Base-by-base conservation (phyloP, 768 basidiomycete species). In the Psilocybe subaeruginosa region DNA sequence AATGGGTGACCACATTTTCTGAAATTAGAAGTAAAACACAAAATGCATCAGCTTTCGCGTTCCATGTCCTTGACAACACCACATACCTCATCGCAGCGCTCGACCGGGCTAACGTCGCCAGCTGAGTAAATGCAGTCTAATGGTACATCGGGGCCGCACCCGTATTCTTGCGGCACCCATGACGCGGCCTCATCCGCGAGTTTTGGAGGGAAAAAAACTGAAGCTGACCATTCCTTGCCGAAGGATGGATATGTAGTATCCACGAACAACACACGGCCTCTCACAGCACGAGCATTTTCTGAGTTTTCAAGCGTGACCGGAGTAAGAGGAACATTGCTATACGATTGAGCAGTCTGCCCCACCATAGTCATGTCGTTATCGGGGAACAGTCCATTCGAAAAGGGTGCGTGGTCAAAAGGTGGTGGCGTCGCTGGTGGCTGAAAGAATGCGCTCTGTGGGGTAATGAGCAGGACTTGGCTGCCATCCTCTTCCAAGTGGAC, bases 11-110 rank as follows among this genome's bases (percentile, higher is more conserved):
- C 63, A 64, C 52, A 61, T 45, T 35, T 54, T 64, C 63, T 64
- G 46, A 33, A 55, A 37, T 23, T 23, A 37, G 23, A 50, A 14
- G 31, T 31, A 39, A 43, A 52, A 45, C 17, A 17, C 11, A 50
- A 52, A 19, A 50, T 31, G 49, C 23, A 12, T 43, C 41, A 43
- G 41, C 41, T 11, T 31, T 61, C 51, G 52, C n/a, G 35, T 35
- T 23, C 30, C 29, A 17, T 7, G 19, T 45, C 50, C 56, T 56
- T 57, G 58, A 64, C 43, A 46, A 64, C 50, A 16, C 5, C 31
- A 65, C 65, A 47, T 58, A 69, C 68, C 65, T 65, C 68, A 50
- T 63, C 65, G 60, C 65, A 69, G 7, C 57, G 60, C 41, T 66
- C 68, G 17, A 57, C 48, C 19, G 66, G 61, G 46, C 64, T 66